phyloP scores from a whole-genome alignment of 441 rosid genomes.

The Arabidopsis lyrata region DNA sequence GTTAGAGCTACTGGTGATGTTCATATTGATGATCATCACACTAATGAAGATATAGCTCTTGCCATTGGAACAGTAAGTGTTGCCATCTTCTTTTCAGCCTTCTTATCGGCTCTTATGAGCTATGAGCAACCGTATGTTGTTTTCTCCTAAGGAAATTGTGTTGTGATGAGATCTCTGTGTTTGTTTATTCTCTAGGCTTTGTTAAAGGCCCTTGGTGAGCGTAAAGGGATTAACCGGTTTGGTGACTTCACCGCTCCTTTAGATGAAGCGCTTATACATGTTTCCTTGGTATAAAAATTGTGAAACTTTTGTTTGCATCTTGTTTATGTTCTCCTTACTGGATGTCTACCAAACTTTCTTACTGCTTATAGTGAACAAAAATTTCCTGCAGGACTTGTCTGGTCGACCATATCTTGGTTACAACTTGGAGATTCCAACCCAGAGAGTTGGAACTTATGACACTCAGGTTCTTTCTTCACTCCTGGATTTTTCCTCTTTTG shows the following conservation, averaged over 20 bases:
- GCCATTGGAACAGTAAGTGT: conserved; percentile 73
- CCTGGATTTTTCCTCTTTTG: background rate
- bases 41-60: conserved; percentile 92
- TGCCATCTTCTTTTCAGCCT: background rate
- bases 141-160: background rate
- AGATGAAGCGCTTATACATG: conserved; percentile 91
- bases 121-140: background rate
- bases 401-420: conserved; percentile 85
- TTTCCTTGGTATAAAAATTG: conserved; percentile 69
- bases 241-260: conserved; percentile 97
- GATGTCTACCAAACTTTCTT: background rate
- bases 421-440: conserved; percentile 79
- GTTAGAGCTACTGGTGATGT: conserved; percentile 87
- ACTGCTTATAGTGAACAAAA: conserved; percentile 7
- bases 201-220: conserved; percentile 89
- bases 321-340: background rate
- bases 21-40: conserved; percentile 97
- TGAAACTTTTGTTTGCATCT: background rate
- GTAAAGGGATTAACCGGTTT: conserved; percentile 89
- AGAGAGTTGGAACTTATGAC: conserved; percentile 89
- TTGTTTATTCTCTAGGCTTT: conserved; percentile 44
- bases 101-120: background rate
- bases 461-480: conserved; percentile 68
- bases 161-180: conserved; percentile 1
- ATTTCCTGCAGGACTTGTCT: conserved; percentile 46